Base-by-base conservation (phyloP, 768 basidiomycete genomes). In the Xerocomellus chrysenteron region DNA sequence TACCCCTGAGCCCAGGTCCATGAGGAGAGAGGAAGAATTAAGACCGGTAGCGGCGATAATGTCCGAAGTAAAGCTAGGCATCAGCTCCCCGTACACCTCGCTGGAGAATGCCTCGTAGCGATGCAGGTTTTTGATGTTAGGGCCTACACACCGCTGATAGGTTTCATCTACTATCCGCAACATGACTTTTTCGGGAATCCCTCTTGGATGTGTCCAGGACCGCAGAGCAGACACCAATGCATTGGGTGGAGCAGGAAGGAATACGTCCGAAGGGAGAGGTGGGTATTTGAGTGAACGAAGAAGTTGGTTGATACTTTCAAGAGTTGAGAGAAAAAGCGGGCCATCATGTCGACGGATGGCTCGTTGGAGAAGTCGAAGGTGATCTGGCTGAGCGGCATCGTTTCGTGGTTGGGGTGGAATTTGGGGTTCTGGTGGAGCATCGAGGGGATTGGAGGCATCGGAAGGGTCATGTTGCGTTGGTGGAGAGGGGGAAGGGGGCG, bases 111-210 rank as follows among this genome's bases (percentile, higher is more conserved):
- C 84, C 64, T 84, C 82, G 70, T 98, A 95, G 62, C 86, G 83
- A 65, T 82, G 86, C 52, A 98, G 79, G 54, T 80, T 82, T 50
- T 84, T 82, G n/a, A 94, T 84, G 64, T 90, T 84, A 0, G 97
- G 97, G 6, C 95, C 95, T 1, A 98, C 94, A 17, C 86, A 84
- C 28, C 97, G 84, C 66, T 98, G 93, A 66, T 99, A 98, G 37
- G 87, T 90, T 76, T 98, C 94, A 43, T 94, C 93, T 50, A 90
- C 79, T 47, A 96, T 82, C 41, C 88, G 85, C 75, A 85, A 79
- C 55, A 89, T 76, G 2, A 94, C 81, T 35, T 81, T 78, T 46
- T 83, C 76, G 0, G 86, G 88, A 28, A 94, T 67, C 4, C 83
- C 85, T 1, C 65, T 74, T 19, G 61, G 42, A 28, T 54, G 37